phyloP scores from a whole-genome alignment of 2,329 filamentous ascomycete species.

The Colletotrichum graminicola region DNA sequence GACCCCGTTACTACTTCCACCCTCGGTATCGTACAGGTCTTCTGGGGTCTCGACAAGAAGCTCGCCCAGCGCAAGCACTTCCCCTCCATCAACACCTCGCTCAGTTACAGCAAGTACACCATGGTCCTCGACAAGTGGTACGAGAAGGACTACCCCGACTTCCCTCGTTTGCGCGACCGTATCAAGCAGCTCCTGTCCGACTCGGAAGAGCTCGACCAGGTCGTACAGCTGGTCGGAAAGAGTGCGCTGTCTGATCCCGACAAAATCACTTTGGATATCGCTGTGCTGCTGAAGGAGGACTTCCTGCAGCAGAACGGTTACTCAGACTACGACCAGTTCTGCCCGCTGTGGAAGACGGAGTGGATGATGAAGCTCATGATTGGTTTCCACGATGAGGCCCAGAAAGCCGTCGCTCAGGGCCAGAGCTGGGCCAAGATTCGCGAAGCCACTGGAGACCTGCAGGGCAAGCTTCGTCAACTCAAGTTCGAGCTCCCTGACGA shows the following conservation, averaged over 20 bases:
- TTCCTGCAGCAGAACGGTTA: constrained; percentile 99
- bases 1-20: constrained; percentile 96
- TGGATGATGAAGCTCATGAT: constrained; percentile 99
- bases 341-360: constrained; percentile 98
- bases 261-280: constrained; percentile 97
- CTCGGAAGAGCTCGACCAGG: constrained; percentile 97
- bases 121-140: constrained; percentile 91
- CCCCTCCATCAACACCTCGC: constrained; percentile 94
- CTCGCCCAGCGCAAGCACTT: constrained; percentile 99
- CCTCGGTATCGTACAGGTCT: constrained; percentile 97
- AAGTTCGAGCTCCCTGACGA: constrained; percentile 96
- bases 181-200: constrained; percentile 94
- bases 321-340: constrained; percentile 99
- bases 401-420: constrained; percentile 93
- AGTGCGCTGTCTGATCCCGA: constrained; percentile 94
- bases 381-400: constrained; percentile 96
- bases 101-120: constrained; percentile 98
- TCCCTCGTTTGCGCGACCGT: constrained; percentile 90
- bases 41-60: constrained; percentile 99
- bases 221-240: constrained; percentile 98
- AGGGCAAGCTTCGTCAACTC: constrained; percentile 86
- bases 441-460: constrained; percentile 89
- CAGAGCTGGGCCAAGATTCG: constrained; percentile 93
- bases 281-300: constrained; percentile 94
- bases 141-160: constrained; percentile 92